phyloP scores from a whole-genome alignment of 2,329 filamentous ascomycete species.

The Cladophialophora bantiana region DNA sequence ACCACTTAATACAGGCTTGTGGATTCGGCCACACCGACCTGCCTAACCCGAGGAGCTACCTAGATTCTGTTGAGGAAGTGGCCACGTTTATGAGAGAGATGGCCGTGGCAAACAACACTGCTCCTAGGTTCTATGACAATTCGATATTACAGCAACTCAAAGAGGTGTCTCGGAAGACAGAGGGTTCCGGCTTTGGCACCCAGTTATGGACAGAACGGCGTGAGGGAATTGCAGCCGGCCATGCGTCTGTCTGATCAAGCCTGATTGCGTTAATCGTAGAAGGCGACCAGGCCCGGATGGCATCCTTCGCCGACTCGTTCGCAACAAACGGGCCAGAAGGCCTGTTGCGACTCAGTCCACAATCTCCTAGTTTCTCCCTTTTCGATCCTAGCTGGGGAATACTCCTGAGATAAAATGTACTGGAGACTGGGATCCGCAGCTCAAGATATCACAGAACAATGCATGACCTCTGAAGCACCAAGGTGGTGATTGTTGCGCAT shows the following conservation, averaged over 20 bases:
- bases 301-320: neutral
- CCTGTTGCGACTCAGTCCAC: neutral
- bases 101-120: conserved; percentile 21
- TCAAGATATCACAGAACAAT: neutral
- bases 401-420: conserved; percentile 13
- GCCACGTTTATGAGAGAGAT: conserved; percentile 23
- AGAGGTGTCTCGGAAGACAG: neutral
- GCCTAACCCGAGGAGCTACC: neutral
- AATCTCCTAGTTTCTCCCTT: conserved; percentile 12
- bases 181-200: conserved; percentile 1
- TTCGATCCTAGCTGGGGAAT: conserved; percentile 23
- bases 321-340: neutral
- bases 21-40: conserved; percentile 13
- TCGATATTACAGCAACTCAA: conserved; percentile 15
- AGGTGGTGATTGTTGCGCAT: neutral
- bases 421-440: neutral
- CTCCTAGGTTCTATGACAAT: conserved; percentile 16
- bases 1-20: conserved; percentile 22
- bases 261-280: neutral
- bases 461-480: neutral
- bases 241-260: neutral
- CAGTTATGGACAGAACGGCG: conserved; percentile 15
- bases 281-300: neutral
- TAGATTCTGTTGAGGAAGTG: conserved; percentile 19
- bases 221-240: conserved; percentile 1